Conservation (phyloP, 306 rosid genomes). For the Trifolium repens region DNA sequence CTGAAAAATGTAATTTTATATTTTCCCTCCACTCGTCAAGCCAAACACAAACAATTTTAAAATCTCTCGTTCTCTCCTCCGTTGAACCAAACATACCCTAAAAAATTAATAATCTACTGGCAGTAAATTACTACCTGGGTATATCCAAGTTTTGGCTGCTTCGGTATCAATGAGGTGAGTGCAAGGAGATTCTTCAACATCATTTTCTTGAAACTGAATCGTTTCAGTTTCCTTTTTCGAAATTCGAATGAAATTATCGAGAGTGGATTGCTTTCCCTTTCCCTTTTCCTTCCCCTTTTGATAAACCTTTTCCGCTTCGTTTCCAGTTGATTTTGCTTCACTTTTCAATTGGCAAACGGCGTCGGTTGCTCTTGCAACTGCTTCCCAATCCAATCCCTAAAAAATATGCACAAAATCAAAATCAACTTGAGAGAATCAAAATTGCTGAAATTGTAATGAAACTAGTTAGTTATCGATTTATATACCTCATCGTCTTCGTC, state of each 20-base stretch:
- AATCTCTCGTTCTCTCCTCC: not conserved
- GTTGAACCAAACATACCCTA: not conserved
- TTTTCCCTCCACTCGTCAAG: not conserved
- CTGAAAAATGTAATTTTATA: too few relatives aligned
- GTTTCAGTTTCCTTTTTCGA: conserved; percentile 41
- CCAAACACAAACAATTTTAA: not conserved
- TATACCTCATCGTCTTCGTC: conserved; percentile 61
- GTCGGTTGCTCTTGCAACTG: conserved; percentile 72
- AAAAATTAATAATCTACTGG: not conserved
- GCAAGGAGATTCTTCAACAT: conserved; percentile 7
- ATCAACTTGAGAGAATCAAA: not conserved
- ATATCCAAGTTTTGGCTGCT: conserved; percentile 90
- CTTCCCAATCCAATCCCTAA: conserved; percentile 90
- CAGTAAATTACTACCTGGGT: conserved; percentile 63
- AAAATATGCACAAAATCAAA: not conserved
- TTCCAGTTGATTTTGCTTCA: not conserved
- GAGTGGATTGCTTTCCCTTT: conserved; percentile 61
- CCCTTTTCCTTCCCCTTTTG: conserved; percentile 36
- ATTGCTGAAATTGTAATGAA: not conserved
- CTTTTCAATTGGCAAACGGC: conserved; percentile 48
- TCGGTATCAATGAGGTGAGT: conserved; percentile 61
- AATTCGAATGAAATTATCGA: conserved; percentile 53
- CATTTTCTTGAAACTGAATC: conserved; percentile 33
- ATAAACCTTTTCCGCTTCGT: conserved; percentile 30
- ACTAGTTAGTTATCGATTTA: not conserved